A percentile compares a stretch with the other conserved stretches of the same genome.
Evolutionary conservation across 2,329 filamentous ascomycete genomes (phyloP).

Genomic region (Fusarium sp.): DNA sequence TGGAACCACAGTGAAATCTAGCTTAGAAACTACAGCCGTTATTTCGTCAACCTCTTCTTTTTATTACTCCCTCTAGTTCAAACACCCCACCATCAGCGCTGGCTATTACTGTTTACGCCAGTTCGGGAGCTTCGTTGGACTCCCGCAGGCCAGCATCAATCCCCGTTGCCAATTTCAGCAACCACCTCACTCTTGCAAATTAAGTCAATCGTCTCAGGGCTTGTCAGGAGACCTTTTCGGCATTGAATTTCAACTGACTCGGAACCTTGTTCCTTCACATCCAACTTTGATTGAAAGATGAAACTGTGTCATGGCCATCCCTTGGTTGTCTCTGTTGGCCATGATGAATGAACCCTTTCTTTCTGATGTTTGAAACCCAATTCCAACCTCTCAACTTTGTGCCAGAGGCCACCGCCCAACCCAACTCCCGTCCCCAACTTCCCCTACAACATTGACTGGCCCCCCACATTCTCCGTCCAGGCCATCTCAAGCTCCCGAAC

Average conservation of each 20-base stretch:
- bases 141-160: conserved; percentile 33
- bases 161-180: conserved; percentile 33
- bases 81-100: conserved; percentile 2
- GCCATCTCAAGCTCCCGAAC: conserved; percentile 37
- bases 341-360: conserved; percentile 9
- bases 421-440: conserved; percentile 34
- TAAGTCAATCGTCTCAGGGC: background rate
- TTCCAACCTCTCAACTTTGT: conserved; percentile 26
- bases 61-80: background rate
- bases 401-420: conserved; percentile 39
- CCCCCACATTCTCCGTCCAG: conserved; percentile 42
- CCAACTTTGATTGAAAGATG: background rate
- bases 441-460: conserved; percentile 33
- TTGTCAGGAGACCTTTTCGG: background rate
- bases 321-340: background rate
- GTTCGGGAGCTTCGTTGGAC: conserved; percentile 25
- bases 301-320: conserved; percentile 14
- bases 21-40: background rate
- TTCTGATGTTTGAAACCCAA: background rate
- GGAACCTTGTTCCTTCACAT: background rate
- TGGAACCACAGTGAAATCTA: background rate
- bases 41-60: background rate
- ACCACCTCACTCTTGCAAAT: conserved; percentile 15
- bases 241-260: background rate
- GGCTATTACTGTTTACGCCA: background rate